Conservation (phyloP, 257 asterid genomes). For the Capsicum chinense region DNA sequence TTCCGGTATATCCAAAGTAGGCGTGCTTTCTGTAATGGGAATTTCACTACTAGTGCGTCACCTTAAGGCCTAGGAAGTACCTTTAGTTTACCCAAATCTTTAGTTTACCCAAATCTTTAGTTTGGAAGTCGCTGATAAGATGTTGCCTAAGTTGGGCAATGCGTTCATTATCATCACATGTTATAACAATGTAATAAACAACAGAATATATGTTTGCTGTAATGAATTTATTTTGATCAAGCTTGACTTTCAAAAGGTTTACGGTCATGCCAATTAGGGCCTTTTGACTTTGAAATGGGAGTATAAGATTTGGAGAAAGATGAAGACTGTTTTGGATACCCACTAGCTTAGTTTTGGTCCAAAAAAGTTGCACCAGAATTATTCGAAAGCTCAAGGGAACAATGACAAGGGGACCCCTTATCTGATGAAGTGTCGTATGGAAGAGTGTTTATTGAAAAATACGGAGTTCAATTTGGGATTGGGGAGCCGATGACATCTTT, state of each 20-base stretch:
- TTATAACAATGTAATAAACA: background rate
- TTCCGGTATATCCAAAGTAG: too few species aligned
- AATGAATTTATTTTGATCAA: too few species aligned
- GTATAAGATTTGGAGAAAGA: too few species aligned
- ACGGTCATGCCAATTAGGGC: too few species aligned
- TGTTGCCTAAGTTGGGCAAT: background rate
- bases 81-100: background rate
- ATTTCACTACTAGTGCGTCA: background rate
- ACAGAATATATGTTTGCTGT: background rate
- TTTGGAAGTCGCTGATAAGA: background rate
- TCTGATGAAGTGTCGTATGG: background rate
- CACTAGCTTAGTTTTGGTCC: too few species aligned
- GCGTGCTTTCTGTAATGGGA: background rate
- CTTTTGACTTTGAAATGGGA: too few species aligned
- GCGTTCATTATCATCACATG: background rate
- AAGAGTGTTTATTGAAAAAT: background rate
- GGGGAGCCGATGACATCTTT: background rate
- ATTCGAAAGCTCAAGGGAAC: too few species aligned
- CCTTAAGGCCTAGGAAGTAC: slow-evolving; percentile 2
- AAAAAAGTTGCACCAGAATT: too few species aligned
- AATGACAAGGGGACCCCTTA: too few species aligned
- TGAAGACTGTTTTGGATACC: too few species aligned
- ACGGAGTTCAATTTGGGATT: background rate
- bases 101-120: background rate
- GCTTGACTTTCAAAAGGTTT: too few species aligned